Evolutionary conservation across 345 rosid species (phyloP).

Genomic region (Barbarea vulgaris): DNA sequence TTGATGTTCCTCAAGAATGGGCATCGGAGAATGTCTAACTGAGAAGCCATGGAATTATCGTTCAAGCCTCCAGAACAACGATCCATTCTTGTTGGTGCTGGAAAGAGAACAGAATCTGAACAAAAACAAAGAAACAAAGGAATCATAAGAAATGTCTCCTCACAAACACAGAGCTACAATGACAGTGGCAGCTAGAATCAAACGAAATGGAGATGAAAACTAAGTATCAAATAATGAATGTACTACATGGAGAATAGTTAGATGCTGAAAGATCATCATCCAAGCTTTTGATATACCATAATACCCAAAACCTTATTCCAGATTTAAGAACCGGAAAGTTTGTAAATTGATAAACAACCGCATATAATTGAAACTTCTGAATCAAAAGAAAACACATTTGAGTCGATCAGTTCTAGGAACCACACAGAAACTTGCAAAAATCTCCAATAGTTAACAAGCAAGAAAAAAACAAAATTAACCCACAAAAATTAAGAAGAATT

Average conservation of each 20-base stretch:
- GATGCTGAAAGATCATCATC: background rate
- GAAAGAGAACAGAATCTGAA: slow-evolving; percentile 28
- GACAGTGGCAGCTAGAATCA: slow-evolving; percentile 6
- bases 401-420: background rate
- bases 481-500: background rate
- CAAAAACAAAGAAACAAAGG: slow-evolving; percentile 14
- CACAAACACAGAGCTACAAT: background rate
- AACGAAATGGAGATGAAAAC: background rate
- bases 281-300: background rate
- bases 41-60: slow-evolving; percentile 56
- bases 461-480: background rate
- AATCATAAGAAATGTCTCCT: background rate
- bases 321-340: background rate
- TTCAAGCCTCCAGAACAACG: slow-evolving; percentile 53
- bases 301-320: background rate
- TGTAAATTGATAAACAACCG: background rate
- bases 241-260: background rate
- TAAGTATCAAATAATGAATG: background rate
- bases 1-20: slow-evolving; percentile 97
- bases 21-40: slow-evolving; percentile 64
- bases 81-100: slow-evolving; percentile 50
- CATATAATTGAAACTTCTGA: background rate
- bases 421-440: slow-evolving; percentile 5
- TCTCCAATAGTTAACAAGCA: background rate
- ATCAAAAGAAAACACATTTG: slow-evolving; percentile 7